A percentile compares a stretch with the other conserved stretches of the same genome.
Evolutionary conservation across 345 rosid genomes (phyloP).

Genomic region (Clausena lansium): DNA sequence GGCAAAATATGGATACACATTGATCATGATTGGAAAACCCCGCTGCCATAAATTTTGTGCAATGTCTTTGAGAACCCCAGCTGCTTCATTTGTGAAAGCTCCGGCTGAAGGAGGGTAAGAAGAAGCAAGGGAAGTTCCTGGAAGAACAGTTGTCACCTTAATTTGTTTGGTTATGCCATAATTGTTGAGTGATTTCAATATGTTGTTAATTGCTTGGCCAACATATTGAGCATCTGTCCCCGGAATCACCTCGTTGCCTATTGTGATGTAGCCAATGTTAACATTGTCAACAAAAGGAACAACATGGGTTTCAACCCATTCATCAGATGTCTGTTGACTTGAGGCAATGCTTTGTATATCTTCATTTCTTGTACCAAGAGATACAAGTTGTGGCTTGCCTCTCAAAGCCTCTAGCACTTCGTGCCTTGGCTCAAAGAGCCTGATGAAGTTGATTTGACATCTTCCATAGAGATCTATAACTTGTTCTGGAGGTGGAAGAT

Average conservation of each 20-base stretch:
- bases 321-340: constrained; percentile 20
- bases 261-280: constrained; percentile 23
- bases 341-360: constrained; percentile 28
- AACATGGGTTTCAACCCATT: constrained; percentile 29
- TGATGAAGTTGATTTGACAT: constrained; percentile 16
- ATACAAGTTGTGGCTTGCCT: constrained; percentile 20
- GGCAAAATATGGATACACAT: constrained; percentile 45
- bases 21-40: constrained; percentile 33
- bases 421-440: constrained; percentile 36
- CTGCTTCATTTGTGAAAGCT: constrained; percentile 5
- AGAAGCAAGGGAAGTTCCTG: constrained; percentile 12
- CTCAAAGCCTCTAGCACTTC: constrained; percentile 32
- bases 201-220: constrained; percentile 30
- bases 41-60: constrained; percentile 1
- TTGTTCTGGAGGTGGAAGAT: constrained; percentile 37
- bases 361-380: constrained; percentile 32
- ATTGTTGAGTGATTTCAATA: constrained; percentile 15
- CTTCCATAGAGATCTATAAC: constrained; percentile 32
- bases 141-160: constrained; percentile 27
- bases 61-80: constrained; percentile 19
- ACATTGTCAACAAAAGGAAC: neutral
- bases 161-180: constrained; percentile 14
- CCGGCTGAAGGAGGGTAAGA: constrained; percentile 47
- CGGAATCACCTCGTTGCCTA: constrained; percentile 49
- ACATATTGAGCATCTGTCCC: constrained; percentile 7